Evolutionary conservation across 2,329 filamentous ascomycete genomes (phyloP), one percentile per base, ranked within the genome.

Genomic region (Fusarium scirpi): DNA sequence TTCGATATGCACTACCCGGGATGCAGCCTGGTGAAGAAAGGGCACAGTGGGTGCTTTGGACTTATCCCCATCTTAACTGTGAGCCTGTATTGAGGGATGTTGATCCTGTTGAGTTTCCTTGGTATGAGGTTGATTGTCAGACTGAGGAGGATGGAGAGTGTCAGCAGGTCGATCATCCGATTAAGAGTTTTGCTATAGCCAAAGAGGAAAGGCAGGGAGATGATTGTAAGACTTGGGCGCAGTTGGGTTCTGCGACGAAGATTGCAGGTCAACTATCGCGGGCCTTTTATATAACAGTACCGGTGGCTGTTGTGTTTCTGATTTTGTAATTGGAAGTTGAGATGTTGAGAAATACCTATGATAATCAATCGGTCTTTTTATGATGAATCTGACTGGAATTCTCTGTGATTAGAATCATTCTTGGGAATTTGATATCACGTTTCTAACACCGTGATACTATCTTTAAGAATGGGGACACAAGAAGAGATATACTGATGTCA

Each of bases 261-360:
- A 20, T 2, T 10, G 6, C 5, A 0, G 5, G 15, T 22, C 29
- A 24, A 0, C 8, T 25, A 7, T 13, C 16, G 2, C 10, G 1
- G 0, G 2, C 15, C 0, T 11, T 25, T 0, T 30, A 15, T 8
- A 5, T 5, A 6, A 32, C 3, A 6, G 5, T 18, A 6, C 6
- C 10, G 8, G 6, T 18, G 4, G 6, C 9, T 24, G 3, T 32
- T 13, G 6, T 2, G 1, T 49, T 32, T 2, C 1, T 49, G 8
- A 2, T 32, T 3, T 16, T 22, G n/a, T 11, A 16, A n/a, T 8
- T 22, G 7, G 5, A 29, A 12, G 0, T 6, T 5, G 8, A 24
- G 7, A 3, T 22, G 6, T 4, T 12, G 7, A 4, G 15, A 32
- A 8, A 16, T 16, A 4, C 3, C 3, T 15, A 8, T 32, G 30